phyloP scores from a whole-genome alignment of 2,329 filamentous ascomycete species.

The Aspergillus oerlinghausenensis region DNA sequence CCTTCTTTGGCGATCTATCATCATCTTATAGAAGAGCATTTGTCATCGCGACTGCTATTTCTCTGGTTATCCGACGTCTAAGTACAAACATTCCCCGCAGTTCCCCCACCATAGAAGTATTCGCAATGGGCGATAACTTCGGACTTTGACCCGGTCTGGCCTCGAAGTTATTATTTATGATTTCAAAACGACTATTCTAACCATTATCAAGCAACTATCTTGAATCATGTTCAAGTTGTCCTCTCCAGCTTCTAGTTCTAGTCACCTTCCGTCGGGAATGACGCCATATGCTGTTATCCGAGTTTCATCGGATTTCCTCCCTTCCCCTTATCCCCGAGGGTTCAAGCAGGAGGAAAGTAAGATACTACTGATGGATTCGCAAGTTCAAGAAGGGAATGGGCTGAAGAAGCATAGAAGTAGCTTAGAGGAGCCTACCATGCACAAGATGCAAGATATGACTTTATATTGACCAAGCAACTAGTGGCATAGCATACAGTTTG shows the following conservation, averaged over 20 bases:
- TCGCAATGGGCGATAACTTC: neutral
- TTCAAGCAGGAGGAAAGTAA: neutral
- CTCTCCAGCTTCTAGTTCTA: neutral
- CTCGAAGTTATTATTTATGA: neutral
- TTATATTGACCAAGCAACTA: neutral
- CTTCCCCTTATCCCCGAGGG: neutral
- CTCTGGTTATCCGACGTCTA: neutral
- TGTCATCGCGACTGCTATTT: neutral
- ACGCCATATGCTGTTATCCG: slow-evolving; percentile 9
- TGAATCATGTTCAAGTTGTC: neutral
- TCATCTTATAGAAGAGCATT: neutral
- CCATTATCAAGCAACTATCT: neutral
- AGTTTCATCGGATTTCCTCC: slow-evolving; percentile 2
- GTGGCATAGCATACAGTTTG: neutral
- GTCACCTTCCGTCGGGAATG: slow-evolving; percentile 4
- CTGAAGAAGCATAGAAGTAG: neutral
- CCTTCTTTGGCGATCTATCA: neutral
- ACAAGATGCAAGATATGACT: neutral
- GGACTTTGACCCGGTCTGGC: neutral
- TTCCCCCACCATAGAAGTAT: neutral
- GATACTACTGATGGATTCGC: neutral
- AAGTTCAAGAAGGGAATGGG: neutral
- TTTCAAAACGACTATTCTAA: neutral
- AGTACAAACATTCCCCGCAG: neutral
- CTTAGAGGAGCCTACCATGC: neutral